These are phyloP conservation scores for Parastagonospora avenae DNA, from an alignment of 2,329 filamentous ascomycete species.

Conservation along the genomic window DNA sequence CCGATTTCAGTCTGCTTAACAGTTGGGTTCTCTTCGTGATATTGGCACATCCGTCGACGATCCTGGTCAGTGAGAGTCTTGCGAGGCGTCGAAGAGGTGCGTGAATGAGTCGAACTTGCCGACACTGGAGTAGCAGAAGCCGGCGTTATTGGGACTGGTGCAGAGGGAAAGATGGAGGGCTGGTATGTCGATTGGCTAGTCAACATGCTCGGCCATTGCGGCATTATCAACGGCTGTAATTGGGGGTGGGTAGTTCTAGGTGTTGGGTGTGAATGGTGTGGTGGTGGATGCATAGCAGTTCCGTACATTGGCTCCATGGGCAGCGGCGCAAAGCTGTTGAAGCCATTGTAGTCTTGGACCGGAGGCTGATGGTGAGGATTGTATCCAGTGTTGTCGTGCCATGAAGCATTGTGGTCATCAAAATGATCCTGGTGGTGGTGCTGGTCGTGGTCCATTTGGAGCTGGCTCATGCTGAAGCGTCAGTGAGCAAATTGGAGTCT, in stretches of 20 bases:
- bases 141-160: conserved; percentile 44
- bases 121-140: conserved; percentile 48
- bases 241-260: conserved; percentile 46
- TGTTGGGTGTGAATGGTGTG: conserved; percentile 32
- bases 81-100: conserved; percentile 67
- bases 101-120: conserved; percentile 45
- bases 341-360: conserved; percentile 48
- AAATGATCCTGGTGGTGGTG: conserved; percentile 41
- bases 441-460: conserved; percentile 50
- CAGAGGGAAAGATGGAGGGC: conserved; percentile 44
- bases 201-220: conserved; percentile 50
- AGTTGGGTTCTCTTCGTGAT: conserved; percentile 85
- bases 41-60: conserved; percentile 90
- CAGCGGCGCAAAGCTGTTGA: conserved; percentile 43
- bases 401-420: conserved; percentile 40
- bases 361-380: conserved; percentile 46
- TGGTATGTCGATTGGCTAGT: conserved; percentile 50
- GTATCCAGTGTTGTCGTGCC: conserved; percentile 40
- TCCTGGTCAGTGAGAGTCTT: conserved; percentile 92
- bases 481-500: conserved; percentile 17
- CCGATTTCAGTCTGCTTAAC: conserved; percentile 97
- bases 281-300: conserved; percentile 47
- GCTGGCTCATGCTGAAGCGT: conserved; percentile 45
- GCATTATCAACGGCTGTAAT: conserved; percentile 49
- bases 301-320: conserved; percentile 49